Evolutionary conservation across 1,139 yeast genomes (phyloP), one percentile per base, ranked within the genome.

Genomic region (Magnusiomyces tetraspermus): DNA sequence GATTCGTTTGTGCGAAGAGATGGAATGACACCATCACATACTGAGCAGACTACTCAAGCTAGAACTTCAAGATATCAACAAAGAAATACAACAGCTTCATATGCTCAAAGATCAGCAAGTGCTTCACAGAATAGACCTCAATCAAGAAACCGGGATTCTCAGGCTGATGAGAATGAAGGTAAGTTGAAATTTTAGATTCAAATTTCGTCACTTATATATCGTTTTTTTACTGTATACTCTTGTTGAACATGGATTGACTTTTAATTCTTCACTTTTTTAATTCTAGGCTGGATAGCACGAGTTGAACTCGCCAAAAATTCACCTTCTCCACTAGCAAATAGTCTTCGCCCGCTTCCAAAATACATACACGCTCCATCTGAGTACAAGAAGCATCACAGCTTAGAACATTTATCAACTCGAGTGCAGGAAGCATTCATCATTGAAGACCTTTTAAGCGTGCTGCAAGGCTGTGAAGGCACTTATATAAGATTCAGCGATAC

Each of bases 391-490:
- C 52, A 47, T 13, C 48, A 44, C 13, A 42, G 45, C 17, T 50
- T 55, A 15, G 56, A 53, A 13, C 51, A 78, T 75, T 57, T 68
- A 73, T 23, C 51, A 15, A 36, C 46, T 3, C 66, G 76, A 51
- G 69, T 76, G 2, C 96, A 88, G 64, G 96, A 88, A 63, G 83
- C 85, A 0, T 72, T 83, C 21, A 76, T 90, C 1, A 74, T 85
- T 31, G 76, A 79, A 56, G 98, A 92, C 64, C 66, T 89, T 15
- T 62, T 88, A 22, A 78, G 76, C 60, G 82, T 85, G 1, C 67
- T 92, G 26, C 61, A 82, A 50, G 97, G 97, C 0, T 71, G 79
- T 45, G 96, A 89, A 65, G 97, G 97, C 0, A 74, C 75, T 37
- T 88, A 84, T 60, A 79, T 92, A 28, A 72, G 90, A 46, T 86